Evolutionary conservation across 495 filamentous ascomycete genomes (phyloP).

Genomic region (Pseudomonodictys pantanalensis): DNA sequence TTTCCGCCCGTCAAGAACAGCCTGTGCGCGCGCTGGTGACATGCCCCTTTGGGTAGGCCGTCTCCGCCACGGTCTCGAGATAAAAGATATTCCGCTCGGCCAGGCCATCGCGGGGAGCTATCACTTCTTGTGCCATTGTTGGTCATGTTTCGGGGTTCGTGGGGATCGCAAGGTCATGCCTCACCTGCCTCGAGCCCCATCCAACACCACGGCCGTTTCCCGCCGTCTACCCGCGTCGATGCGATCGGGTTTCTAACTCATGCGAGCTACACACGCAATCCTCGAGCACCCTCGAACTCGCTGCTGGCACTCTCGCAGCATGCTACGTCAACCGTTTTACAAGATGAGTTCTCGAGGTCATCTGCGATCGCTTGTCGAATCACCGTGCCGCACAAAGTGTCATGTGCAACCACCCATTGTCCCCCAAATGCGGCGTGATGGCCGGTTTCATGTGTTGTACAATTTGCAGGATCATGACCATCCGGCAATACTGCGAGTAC

Average conservation of each 20-base stretch:
- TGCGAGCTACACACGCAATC: too few species aligned
- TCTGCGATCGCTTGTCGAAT: slow-evolving; percentile 29
- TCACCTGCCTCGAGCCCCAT: too few species aligned
- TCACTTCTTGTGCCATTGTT: slow-evolving; percentile 16
- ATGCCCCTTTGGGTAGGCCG: slow-evolving; percentile 28
- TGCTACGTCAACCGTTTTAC: slow-evolving; percentile 28
- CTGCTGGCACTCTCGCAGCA: neutral
- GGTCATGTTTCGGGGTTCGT: slow-evolving; percentile 16
- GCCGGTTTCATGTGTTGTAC: slow-evolving; percentile 38
- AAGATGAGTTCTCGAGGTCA: slow-evolving; percentile 31
- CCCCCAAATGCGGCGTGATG: slow-evolving; percentile 27
- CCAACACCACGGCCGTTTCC: too few species aligned
- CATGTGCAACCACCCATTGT: slow-evolving; percentile 29
- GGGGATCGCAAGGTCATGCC: slow-evolving; percentile 10
- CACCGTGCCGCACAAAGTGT: slow-evolving; percentile 28
- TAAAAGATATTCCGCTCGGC: neutral
- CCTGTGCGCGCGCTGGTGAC: slow-evolving; percentile 25
- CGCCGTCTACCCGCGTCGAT: neutral
- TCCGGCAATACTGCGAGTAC: slow-evolving; percentile 14
- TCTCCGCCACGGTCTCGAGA: slow-evolving; percentile 10
- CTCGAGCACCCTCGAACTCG: neutral
- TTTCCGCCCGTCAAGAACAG: slow-evolving; percentile 11
- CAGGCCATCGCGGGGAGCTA: neutral
- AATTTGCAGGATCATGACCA: slow-evolving; percentile 27
- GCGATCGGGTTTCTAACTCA: neutral